A percentile compares a stretch with the other conserved stretches of the same genome.
phyloP scores from a whole-genome alignment of 345 rosid genomes.

The Noccaea caerulescens region DNA sequence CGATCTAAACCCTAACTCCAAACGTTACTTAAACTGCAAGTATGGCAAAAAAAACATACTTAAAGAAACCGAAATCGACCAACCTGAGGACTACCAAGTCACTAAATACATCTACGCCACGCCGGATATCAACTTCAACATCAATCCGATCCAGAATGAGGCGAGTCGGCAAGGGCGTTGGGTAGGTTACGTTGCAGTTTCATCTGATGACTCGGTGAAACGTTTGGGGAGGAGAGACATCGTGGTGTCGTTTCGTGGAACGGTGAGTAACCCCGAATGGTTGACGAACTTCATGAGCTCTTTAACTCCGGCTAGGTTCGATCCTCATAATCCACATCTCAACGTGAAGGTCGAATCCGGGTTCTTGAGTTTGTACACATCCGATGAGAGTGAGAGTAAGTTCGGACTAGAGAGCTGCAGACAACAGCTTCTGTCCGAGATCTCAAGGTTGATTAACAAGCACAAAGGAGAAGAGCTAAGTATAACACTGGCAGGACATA shows the following conservation, averaged over 20 bases:
- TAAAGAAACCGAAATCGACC: slow-evolving; percentile 51
- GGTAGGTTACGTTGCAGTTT: slow-evolving; percentile 79
- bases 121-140: slow-evolving; percentile 54
- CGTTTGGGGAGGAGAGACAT: slow-evolving; percentile 80
- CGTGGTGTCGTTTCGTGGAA: slow-evolving; percentile 73
- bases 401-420: slow-evolving; percentile 81
- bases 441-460: slow-evolving; percentile 58
- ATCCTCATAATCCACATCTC: slow-evolving; percentile 62
- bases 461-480: slow-evolving; percentile 69
- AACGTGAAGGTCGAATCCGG: slow-evolving; percentile 85
- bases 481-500: slow-evolving; percentile 81
- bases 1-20: slow-evolving; percentile 66
- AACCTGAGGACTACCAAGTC: slow-evolving; percentile 62
- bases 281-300: slow-evolving; percentile 78
- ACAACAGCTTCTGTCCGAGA: slow-evolving; percentile 77
- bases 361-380: slow-evolving; percentile 81
- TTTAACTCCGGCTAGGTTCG: slow-evolving; percentile 65
- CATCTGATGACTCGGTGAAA: slow-evolving; percentile 50
- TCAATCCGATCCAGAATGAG: slow-evolving; percentile 57
- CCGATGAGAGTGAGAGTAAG: slow-evolving; percentile 58
- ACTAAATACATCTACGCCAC: slow-evolving; percentile 91
- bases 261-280: slow-evolving; percentile 81
- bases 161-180: slow-evolving; percentile 56
- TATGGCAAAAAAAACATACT: slow-evolving; percentile 63
- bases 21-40: slow-evolving; percentile 76